Conservation (phyloP, 345 rosid genomes). For the Sisymbrium irio region DNA sequence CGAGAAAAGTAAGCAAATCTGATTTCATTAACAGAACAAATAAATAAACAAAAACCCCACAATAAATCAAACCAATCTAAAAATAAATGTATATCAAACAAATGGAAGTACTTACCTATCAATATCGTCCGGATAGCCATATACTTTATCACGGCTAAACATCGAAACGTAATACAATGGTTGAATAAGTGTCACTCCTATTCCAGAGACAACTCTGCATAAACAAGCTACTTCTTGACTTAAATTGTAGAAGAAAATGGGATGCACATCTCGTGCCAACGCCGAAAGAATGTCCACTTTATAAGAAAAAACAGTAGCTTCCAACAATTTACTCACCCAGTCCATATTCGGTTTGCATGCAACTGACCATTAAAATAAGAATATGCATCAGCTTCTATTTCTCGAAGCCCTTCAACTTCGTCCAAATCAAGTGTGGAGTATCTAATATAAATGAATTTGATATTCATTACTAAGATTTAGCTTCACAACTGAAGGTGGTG, state of each 20-base stretch:
- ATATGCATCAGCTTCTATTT: slow-evolving; percentile 58
- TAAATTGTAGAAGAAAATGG: neutral
- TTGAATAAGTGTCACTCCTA: slow-evolving; percentile 78
- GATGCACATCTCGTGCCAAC: no score
- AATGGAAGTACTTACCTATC: slow-evolving; percentile 54
- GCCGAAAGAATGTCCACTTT: neutral
- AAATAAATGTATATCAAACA: neutral
- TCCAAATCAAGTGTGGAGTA: slow-evolving; percentile 57
- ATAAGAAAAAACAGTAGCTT: neutral
- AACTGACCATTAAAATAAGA: slow-evolving; percentile 79
- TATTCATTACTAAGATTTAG: slow-evolving; percentile 6
- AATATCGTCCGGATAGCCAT: slow-evolving; percentile 78
- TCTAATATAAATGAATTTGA: slow-evolving; percentile 39
- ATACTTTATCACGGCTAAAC: slow-evolving; percentile 62
- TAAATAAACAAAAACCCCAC: neutral
- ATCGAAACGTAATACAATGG: slow-evolving; percentile 61
- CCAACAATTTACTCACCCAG: slow-evolving; percentile 53
- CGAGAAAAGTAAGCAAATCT: slow-evolving; percentile 88
- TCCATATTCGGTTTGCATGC: slow-evolving; percentile 81
- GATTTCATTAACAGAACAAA: slow-evolving; percentile 16
- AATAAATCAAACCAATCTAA: neutral
- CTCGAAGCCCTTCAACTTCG: slow-evolving; percentile 59
- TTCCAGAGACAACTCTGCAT: slow-evolving; percentile 63
- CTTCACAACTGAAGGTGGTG: neutral
- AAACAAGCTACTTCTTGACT: slow-evolving; percentile 6